Evolutionary conservation across 352 stramenopile species (phyloP).

Genomic region (Pythium sp.): DNA sequence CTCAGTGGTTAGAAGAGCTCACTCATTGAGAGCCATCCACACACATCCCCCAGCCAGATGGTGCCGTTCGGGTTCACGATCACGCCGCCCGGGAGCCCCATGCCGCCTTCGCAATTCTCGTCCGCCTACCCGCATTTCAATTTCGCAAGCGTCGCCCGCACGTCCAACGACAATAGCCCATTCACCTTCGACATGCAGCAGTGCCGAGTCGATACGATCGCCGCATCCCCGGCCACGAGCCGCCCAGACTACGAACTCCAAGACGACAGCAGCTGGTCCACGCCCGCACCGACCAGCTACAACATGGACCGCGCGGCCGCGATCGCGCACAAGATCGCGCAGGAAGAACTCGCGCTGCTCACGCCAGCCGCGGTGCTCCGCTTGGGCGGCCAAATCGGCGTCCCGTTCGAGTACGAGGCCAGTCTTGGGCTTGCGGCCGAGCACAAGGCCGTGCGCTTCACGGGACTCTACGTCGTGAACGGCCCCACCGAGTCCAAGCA

Average conservation of each 20-base stretch:
- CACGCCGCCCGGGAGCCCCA: constrained; percentile 13
- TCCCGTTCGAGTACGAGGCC: constrained; percentile 16
- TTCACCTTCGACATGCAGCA: constrained; percentile 12
- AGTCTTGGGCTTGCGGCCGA: neutral
- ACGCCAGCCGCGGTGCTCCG: constrained; percentile 1
- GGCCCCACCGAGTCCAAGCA: constrained; percentile 46
- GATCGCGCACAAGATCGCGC: constrained; percentile 17
- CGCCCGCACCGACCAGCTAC: constrained; percentile 6
- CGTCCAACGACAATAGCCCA: neutral
- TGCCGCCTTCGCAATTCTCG: neutral
- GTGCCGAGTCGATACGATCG: constrained; percentile 10
- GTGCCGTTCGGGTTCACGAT: constrained; percentile 21
- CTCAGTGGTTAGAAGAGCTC: neutral
- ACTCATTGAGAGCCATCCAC: neutral
- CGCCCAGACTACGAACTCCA: neutral
- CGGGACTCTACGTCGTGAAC: constrained; percentile 53
- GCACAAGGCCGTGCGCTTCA: constrained; percentile 42
- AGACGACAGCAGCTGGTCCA: constrained; percentile 13
- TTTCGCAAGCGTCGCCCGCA: neutral
- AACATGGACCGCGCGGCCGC: constrained; percentile 14
- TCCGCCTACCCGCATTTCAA: constrained; percentile 4
- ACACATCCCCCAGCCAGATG: constrained; percentile 6
- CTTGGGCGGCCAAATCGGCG: neutral
- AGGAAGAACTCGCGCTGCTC: constrained; percentile 12
- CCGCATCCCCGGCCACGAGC: neutral